Conservation (phyloP, 78 protist genomes). For the Pigoraptor vietnamica region DNA sequence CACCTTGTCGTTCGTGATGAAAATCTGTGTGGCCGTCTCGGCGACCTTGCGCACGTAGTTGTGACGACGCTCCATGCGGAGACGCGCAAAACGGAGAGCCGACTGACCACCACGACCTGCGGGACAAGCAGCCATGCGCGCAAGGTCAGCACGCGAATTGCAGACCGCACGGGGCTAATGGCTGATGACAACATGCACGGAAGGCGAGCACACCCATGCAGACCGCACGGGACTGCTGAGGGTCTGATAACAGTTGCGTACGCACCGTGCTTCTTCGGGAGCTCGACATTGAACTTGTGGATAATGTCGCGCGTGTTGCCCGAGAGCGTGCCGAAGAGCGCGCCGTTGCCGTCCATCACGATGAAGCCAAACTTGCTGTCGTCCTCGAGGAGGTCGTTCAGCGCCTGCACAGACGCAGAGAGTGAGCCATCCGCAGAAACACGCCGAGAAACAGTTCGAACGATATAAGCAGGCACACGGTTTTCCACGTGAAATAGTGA, state of each 20-base stretch:
- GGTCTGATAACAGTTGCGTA: too few species aligned
- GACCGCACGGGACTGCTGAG: too few species aligned
- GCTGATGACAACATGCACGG: too few species aligned
- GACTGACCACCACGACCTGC: constrained; percentile 95
- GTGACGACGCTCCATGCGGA: constrained; percentile 97
- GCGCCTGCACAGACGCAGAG: too few species aligned
- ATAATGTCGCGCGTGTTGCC: constrained; percentile 94
- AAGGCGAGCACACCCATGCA: too few species aligned
- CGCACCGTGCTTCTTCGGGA: constrained; percentile 99
- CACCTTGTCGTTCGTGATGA: constrained; percentile 91
- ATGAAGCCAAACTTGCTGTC: constrained; percentile 98
- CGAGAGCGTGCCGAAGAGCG: constrained; percentile 86
- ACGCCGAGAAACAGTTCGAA: background rate
- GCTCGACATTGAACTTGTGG: constrained; percentile 95
- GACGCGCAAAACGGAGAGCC: constrained; percentile 97
- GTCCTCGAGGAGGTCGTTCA: constrained; percentile 83
- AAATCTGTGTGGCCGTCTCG: constrained; percentile 88
- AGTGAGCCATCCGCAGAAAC: background rate
- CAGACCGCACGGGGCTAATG: too few species aligned
- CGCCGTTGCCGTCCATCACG: constrained; percentile 96
- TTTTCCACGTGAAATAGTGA: too few species aligned
- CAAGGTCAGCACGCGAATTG: too few species aligned
- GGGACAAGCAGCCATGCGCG: too few species aligned
- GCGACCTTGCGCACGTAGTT: constrained; percentile 96
- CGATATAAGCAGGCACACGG: too few species aligned